Evolutionary conservation across 768 basidiomycete genomes (phyloP), one percentile per base, ranked within the genome.

Genomic region (Tricholomella constricta): DNA sequence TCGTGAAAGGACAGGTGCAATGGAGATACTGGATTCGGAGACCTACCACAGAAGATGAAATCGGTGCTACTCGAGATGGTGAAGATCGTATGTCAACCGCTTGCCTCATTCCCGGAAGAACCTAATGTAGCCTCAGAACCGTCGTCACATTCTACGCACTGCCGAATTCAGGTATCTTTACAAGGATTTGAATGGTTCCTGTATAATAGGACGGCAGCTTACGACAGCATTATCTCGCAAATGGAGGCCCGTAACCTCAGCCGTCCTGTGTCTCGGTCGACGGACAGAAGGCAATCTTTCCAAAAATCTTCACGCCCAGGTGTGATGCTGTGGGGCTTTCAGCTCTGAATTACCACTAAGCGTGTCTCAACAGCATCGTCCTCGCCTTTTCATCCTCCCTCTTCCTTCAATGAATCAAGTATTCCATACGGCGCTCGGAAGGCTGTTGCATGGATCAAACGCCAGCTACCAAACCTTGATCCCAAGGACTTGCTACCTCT

Each of bases 1-100:
- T 94, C 45, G 82, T 92, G 42, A 91, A 92, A 69, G 90, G 86
- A 1, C 85, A 92, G 64, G 69, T 98, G 43, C 88, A 88, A 59
- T 98, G 95, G 94, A 80, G 92, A 57, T 98, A 96, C 68, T 98
- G 96, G 96, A 78, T 92, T 43, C 85, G 93, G 51, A 74, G 79
- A 35, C 88, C 94, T 2, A 82, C 88, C 8, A 79, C 83, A n/a
- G 88, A 87, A 58, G 82, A 87, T 43, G 89, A 91, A 59, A 70
- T 90, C 22, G 74, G 74, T 52, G 70, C 61, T 62, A 70, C 55
- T 62, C 73, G 74, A 23, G 79, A 75, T 14, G 77, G 73, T 47
- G 84, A 84, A 56, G 80, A 81, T 46, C 62, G 87, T 88, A 64
- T 51, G 84, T 64, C 14, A 41, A 20, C 17, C 29, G 27, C 12